A percentile compares a stretch with the other conserved stretches of the same genome.
phyloP scores from a whole-genome alignment of 148 eudicot species.

The Amaranthus hypochondriacus region DNA sequence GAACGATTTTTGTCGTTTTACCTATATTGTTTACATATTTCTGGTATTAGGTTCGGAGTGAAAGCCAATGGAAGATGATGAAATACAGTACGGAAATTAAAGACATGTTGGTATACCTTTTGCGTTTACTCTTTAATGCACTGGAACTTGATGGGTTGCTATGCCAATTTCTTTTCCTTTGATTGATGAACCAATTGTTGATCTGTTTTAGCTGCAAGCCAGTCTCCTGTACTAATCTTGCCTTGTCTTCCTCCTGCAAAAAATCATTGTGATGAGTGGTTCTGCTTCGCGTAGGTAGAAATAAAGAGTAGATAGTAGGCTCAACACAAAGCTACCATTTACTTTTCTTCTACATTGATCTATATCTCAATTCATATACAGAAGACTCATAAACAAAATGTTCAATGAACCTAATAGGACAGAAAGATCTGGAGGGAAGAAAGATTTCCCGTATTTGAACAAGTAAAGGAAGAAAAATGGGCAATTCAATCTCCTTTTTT shows the following conservation, averaged over 20 bases:
- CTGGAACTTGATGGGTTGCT: conserved; percentile 73
- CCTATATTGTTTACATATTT: conserved; percentile 25
- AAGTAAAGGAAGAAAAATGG: too few relatives aligned
- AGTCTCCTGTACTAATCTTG: conserved; percentile 87
- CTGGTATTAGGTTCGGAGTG: background rate
- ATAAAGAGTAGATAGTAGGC: background rate
- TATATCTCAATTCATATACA: background rate
- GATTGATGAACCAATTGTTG: conserved; percentile 97
- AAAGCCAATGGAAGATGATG: background rate
- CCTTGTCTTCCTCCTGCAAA: conserved; percentile 89
- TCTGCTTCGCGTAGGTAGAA: background rate
- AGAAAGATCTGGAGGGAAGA: too few relatives aligned
- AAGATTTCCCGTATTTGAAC: too few relatives aligned
- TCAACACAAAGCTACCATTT: background rate
- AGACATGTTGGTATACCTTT: conserved; percentile 41
- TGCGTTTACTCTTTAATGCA: conserved; percentile 72
- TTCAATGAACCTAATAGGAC: background rate
- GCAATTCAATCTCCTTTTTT: too few relatives aligned
- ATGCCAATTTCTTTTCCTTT: conserved; percentile 95
- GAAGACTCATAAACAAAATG: background rate
- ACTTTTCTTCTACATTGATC: background rate
- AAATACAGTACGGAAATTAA: background rate
- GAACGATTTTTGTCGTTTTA: conserved; percentile 25
- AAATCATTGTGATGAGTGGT: background rate
- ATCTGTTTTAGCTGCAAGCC: conserved; percentile 93